Evolutionary conservation across 2,329 filamentous ascomycete species (phyloP).

Genomic region (Trichoderma harzianum): DNA sequence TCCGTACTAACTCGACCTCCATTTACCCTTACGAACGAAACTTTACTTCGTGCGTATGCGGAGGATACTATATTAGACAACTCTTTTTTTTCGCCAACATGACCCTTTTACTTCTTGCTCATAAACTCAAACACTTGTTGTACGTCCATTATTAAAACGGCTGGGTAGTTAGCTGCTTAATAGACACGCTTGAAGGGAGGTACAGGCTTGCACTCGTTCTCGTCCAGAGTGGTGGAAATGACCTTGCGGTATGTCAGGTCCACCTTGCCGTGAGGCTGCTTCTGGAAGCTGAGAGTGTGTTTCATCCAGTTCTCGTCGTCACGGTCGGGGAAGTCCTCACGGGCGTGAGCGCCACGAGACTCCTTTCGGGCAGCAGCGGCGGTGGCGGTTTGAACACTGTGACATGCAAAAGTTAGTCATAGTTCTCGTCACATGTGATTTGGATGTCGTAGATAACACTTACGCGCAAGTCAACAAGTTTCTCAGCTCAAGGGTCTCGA

Average conservation of each 20-base stretch:
- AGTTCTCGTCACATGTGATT: background rate
- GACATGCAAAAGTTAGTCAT: background rate
- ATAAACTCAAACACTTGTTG: background rate
- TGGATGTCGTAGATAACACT: conserved; percentile 38
- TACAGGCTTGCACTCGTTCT: conserved; percentile 92
- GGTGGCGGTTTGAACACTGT: conserved; percentile 81
- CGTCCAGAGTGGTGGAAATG: conserved; percentile 78
- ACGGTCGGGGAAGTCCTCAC: conserved; percentile 93
- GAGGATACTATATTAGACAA: background rate
- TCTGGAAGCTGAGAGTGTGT: conserved; percentile 96
- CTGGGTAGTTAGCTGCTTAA: conserved; percentile 43
- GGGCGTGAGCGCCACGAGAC: conserved; percentile 92
- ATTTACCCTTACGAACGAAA: background rate
- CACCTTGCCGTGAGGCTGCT: conserved; percentile 81
- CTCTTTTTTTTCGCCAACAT: background rate
- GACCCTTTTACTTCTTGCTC: background rate
- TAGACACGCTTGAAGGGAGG: conserved; percentile 95
- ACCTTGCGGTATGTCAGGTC: conserved; percentile 85
- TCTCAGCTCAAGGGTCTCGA: conserved; percentile 91
- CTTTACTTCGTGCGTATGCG: background rate
- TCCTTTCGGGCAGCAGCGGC: conserved; percentile 93
- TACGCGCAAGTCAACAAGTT: conserved; percentile 96
- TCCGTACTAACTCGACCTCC: background rate
- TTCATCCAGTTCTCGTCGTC: conserved; percentile 99
- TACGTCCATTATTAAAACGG: background rate